Base-by-base conservation (phyloP, 1,139 yeast species). In the Candida neerlandica region DNA sequence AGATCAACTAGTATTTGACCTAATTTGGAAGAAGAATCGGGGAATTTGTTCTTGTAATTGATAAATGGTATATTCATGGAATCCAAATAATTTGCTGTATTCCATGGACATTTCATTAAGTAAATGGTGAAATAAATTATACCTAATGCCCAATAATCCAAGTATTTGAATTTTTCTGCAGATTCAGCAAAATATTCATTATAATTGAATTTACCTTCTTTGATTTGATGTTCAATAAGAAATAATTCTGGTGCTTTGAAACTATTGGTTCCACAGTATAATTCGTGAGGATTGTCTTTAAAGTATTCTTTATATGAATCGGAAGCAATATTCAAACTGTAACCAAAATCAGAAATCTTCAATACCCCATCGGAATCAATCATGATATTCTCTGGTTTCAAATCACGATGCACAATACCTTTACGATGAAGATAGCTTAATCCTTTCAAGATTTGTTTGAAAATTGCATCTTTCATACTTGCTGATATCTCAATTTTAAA, bases 211-310 rank as follows among this genome's bases (percentile, higher is more conserved):
- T 38, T 27, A 21, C 43, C 45, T 38, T 44, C 37, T 16, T 46
- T 49, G 11, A 54, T 47, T n/a, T 52, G 49, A n/a, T 45, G 49
- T 49, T 72, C 78, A 41, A 61, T 59, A 14, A 58, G 54, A 54
- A 73, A 76, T 39, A 80, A 58, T 57, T 81, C 85, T 0, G 86
- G 85, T 0, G 85, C 80, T 57, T 80, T 81, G 61, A 80, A 81
- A 16, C 82, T 75, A 34, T 68, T 70, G 1, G 86, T 81, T 1
- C 86, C 86, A 52, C 78, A 66, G 44, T 60, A 64, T 11, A 78
- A 52, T 34, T 64, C 64, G 27, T 61, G 63, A 1, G 67, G 65
- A 32, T 66, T 62, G 0, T 55, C 51, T 14, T 48, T 41, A 21
- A 61, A 51, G 53, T 60, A 55, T n/a, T 60, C 56, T 26, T 58